Conservation (phyloP, 116 monocot species). For the Dioscorea cayenensis region DNA sequence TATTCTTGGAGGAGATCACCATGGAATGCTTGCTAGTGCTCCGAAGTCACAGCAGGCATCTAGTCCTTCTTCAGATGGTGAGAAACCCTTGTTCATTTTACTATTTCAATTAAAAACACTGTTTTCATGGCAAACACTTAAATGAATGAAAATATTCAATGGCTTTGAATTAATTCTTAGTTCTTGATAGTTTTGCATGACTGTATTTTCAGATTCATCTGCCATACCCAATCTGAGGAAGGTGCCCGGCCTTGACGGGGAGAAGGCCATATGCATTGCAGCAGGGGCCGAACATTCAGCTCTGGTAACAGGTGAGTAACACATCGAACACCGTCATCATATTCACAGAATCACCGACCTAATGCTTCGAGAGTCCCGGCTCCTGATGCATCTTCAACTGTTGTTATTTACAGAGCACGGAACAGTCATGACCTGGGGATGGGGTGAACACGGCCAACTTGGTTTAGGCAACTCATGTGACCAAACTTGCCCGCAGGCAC, state of each 20-base stretch:
- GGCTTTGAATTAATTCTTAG: neutral
- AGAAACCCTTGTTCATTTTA: neutral
- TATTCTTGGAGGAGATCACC: conserved; percentile 66
- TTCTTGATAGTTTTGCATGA: neutral
- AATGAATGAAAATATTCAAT: too few relatives aligned
- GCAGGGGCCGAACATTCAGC: conserved; percentile 91
- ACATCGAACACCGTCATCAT: neutral
- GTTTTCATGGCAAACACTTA: too few relatives aligned
- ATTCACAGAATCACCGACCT: too few relatives aligned
- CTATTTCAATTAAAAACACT: too few relatives aligned
- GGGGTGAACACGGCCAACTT: conserved; percentile 97
- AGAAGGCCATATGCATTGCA: conserved; percentile 52
- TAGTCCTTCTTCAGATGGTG: conserved; percentile 15
- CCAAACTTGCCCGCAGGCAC: conserved; percentile 44
- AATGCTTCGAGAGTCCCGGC: neutral
- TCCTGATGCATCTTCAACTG: neutral
- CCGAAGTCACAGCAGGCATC: conserved; percentile 11
- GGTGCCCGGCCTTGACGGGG: conserved; percentile 23
- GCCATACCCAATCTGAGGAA: conserved; percentile 9
- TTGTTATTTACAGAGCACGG: conserved; percentile 44
- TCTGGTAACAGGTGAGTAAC: conserved; percentile 48
- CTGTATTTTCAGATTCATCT: conserved; percentile 7
- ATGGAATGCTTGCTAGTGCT: conserved; percentile 29
- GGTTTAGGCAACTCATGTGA: conserved; percentile 61
- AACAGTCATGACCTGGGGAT: conserved; percentile 82